Percentiles rank a stretch among this genome's conserved stretches.
Evolutionary conservation across 108 stramenopile genomes (phyloP).

Genomic region (Fragilariopsis cylindrus): DNA sequence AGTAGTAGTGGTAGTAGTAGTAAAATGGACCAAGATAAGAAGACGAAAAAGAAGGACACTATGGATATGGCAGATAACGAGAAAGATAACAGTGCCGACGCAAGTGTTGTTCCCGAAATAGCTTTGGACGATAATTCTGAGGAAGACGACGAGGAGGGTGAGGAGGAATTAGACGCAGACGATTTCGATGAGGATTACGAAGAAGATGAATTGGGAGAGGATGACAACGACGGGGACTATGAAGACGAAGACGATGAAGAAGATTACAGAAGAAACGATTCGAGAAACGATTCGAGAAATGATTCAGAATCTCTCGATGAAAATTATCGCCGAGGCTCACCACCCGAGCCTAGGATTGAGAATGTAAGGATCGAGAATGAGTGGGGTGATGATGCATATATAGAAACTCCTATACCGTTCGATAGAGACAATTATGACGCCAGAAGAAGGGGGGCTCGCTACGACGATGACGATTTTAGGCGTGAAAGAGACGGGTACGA

Average conservation of each 20-base stretch:
- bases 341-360: neutral
- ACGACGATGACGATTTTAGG: neutral
- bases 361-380: neutral
- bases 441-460: no score
- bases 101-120: neutral
- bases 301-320: no score
- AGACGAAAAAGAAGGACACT: neutral
- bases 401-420: slow-evolving; percentile 4
- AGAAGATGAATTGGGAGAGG: neutral
- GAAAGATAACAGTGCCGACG: neutral
- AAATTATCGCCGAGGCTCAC: neutral
- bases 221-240: neutral
- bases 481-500: neutral
- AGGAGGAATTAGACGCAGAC: neutral
- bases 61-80: neutral
- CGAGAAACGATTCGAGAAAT: neutral
- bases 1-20: neutral
- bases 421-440: neutral
- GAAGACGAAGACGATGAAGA: neutral
- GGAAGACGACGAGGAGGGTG: neutral
- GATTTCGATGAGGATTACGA: neutral
- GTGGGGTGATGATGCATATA: slow-evolving; percentile 3
- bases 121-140: neutral
- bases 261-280: slow-evolving; percentile 4
- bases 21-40: neutral